These are phyloP conservation scores for Oryza longistaminata DNA, from an alignment of 176 grass and related monocot species.

Conservation along the genomic window DNA sequence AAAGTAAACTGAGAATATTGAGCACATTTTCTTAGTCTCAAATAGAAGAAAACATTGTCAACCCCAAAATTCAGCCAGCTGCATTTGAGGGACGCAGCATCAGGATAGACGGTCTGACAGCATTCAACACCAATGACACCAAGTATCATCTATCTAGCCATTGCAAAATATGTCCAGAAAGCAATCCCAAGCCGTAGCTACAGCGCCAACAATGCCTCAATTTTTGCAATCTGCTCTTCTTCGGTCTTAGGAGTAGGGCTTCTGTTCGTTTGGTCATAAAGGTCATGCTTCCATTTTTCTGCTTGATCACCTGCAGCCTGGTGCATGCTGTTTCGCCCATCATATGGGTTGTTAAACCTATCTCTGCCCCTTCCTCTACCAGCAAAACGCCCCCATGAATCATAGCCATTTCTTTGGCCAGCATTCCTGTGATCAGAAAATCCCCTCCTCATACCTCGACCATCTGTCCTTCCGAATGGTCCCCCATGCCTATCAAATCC, in stretches of 20 bases:
- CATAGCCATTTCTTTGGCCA: conserved; percentile 51
- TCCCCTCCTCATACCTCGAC: conserved; percentile 48
- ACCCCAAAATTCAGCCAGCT: not conserved
- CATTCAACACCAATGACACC: not conserved
- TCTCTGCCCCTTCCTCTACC: conserved; percentile 62
- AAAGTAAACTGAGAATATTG: not conserved
- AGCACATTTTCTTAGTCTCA: not conserved
- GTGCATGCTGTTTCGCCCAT: conserved; percentile 36
- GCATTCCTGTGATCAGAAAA: conserved; percentile 57
- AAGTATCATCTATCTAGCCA: conserved; percentile 35
- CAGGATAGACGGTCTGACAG: not conserved
- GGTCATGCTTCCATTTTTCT: conserved; percentile 97
- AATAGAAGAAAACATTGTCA: not conserved
- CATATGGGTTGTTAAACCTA: conserved; percentile 44
- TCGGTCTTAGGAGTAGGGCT: conserved; percentile 68
- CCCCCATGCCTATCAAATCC: conserved; percentile 35
- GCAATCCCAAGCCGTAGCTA: conserved; percentile 39
- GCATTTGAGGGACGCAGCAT: not conserved
- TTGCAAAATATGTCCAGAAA: conserved; percentile 21
- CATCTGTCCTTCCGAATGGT: conserved; percentile 41
- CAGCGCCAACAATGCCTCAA: conserved; percentile 72
- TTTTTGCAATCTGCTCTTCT: conserved; percentile 93
- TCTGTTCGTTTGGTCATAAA: conserved; percentile 77
- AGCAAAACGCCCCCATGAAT: conserved; percentile 58
- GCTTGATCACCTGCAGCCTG: conserved; percentile 43